Base-by-base conservation (phyloP, 2,329 filamentous ascomycete species). In the Graphilbum ipis-grandicollis region DNA sequence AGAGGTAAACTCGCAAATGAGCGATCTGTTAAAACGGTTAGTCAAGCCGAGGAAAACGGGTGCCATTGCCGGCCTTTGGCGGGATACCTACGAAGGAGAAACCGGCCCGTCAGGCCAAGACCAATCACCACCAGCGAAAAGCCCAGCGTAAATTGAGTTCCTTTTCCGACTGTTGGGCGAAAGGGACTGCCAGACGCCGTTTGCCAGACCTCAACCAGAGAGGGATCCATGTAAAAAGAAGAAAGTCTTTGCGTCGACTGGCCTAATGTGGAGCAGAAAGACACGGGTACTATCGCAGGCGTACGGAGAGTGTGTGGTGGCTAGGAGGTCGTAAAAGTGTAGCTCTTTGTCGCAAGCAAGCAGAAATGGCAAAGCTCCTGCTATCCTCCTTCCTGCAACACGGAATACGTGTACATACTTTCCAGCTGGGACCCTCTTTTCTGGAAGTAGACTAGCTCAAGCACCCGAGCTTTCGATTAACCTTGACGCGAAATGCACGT, bases 131-230 rank as follows among this genome's bases (percentile, higher is more conserved):
- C 66, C 42, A 94, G 68, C 38, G 66, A 55, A 59, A 86, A 88
- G 52, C 75, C 86, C 46, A 93, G 65, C 47, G 71, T 61, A 63
- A 94, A 90, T 49, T 96, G 90, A 54, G 65, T 75, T 52, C 75
- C 71, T 65, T 96, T 96, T 56, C 71, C 70, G 50, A 96, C 62
- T 40, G 74, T 55, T 43, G 88, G 85, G 49, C 76, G 60, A 63
- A 90, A 96, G 44, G 85, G 83, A 64, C 75, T 81, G 68, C 75
- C 73, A 59, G 81, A 73, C 63, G 86, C 82, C 68, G 83, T 81
- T 69, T 92, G 79, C 88, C 88, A 96, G 64, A 93, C 71, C 58
- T 90, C 75, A 61, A 79, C 75, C 59, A 93, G 66, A 67, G 81
- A 83, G 53, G 75, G 72, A 71, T 80, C 77, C 76, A 82, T 81